phyloP scores from a whole-genome alignment of 352 stramenopile genomes.

The Globisporangium splendens region DNA sequence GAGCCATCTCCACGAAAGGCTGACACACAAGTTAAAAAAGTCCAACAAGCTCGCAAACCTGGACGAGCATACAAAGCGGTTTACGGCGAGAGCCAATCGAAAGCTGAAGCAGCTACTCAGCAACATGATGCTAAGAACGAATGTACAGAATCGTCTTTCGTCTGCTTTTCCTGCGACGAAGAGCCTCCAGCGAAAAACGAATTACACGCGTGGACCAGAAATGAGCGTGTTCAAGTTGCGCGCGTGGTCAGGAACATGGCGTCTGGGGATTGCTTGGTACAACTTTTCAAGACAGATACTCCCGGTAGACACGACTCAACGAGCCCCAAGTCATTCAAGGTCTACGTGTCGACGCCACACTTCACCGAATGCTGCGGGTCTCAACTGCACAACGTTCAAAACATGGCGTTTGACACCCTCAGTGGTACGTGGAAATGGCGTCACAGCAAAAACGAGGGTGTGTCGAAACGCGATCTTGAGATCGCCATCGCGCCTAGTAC shows the following conservation, averaged over 20 bases:
- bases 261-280: slow-evolving; percentile 32
- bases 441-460: background rate
- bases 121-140: slow-evolving; percentile 13
- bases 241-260: slow-evolving; percentile 24
- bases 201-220: slow-evolving; percentile 8
- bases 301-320: slow-evolving; percentile 10
- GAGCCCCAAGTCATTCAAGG: slow-evolving; percentile 6
- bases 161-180: slow-evolving; percentile 29
- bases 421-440: slow-evolving; percentile 27
- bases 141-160: slow-evolving; percentile 26
- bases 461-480: background rate
- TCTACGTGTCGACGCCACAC: slow-evolving; percentile 33
- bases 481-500: slow-evolving; percentile 7
- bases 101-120: background rate
- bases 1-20: background rate
- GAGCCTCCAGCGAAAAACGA: slow-evolving; percentile 9
- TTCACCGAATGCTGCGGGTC: slow-evolving; percentile 39
- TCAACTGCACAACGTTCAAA: slow-evolving; percentile 31
- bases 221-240: slow-evolving; percentile 33
- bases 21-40: background rate
- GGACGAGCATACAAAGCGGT: background rate
- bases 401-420: slow-evolving; percentile 22
- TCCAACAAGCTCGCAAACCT: background rate
- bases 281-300: slow-evolving; percentile 27
- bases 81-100: background rate